These are phyloP conservation scores for Arthrinium phaeospermum DNA, from an alignment of 2,329 filamentous ascomycete genomes.

Conservation along the genomic window DNA sequence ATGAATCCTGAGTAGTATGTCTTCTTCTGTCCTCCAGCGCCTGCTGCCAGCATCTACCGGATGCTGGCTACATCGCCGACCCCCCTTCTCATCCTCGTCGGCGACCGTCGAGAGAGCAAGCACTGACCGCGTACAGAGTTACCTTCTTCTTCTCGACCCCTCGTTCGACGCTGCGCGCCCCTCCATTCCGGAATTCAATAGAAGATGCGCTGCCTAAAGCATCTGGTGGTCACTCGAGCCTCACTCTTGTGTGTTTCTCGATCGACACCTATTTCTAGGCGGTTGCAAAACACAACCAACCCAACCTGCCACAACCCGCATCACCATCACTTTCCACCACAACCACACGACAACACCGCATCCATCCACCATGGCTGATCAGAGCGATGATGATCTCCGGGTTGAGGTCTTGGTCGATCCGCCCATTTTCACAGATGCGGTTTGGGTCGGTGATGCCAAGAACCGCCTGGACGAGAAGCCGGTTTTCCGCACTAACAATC, in stretches of 20 bases:
- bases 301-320: constrained; percentile 22
- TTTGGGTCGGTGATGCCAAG: neutral
- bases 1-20: constrained; percentile 96
- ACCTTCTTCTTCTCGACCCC: constrained; percentile 17
- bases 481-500: neutral
- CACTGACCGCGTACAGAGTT: constrained; percentile 22
- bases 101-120: constrained; percentile 5
- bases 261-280: constrained; percentile 24
- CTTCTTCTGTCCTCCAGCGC: constrained; percentile 30
- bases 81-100: constrained; percentile 18
- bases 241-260: neutral
- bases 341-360: neutral
- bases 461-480: neutral
- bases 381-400: neutral
- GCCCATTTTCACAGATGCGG: neutral
- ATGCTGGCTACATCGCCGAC: constrained; percentile 23
- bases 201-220: constrained; percentile 18
- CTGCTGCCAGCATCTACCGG: constrained; percentile 19
- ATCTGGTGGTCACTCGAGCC: constrained; percentile 3
- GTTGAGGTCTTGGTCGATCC: neutral
- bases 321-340: neutral
- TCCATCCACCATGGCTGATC: neutral
- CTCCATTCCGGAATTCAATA: neutral
- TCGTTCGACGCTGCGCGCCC: constrained; percentile 16
- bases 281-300: constrained; percentile 18